Base-by-base conservation (phyloP, 805 yeast genomes). In the Yamadazyma insecticola region DNA sequence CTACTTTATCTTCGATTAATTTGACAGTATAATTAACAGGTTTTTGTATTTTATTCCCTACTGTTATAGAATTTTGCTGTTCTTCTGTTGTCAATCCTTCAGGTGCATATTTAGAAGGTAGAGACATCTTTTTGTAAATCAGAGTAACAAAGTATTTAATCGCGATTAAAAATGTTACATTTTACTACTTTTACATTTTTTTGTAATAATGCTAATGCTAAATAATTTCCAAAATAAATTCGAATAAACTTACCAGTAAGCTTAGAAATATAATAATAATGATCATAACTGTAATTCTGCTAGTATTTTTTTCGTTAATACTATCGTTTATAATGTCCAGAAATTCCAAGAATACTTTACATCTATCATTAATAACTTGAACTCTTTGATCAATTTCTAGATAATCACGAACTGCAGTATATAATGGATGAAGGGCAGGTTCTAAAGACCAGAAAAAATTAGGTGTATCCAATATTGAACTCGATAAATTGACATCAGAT, bases 401-500 rank as follows among this genome's bases (percentile, higher is more conserved):
- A 48, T 92, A 92, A 42, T 92, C 96, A 36, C 96, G 63, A 35
- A 89, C 79, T 2, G 97, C 97, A 21, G 70, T 69, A 56, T 92
- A 92, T 24, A 92, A 63, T 3, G 97, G 97, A 53, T 90, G 95
- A 43, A 92, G 70, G 22, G 95, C 89, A 4, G 98, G 98, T 58
- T 92, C 98, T 40, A 73, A 30, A 18, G 89, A 84, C 98, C 98
- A 92, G 56, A 92, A 92, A 50, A 86, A 88, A 40, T 87, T 96
- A 0, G 98, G 98, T 0, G 96, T 88, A 50, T 92, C 98, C 32
- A 92, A 66, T 14, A 92, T 88, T 41, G 85, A 85, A 8, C 96
- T 85, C 4, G 90, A 81, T 29, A 92, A 62, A 52, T 92, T 92
- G 4, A 92, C 97, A 56, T 92, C 97, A 10, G 89, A 96, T 29